Evolutionary conservation across 345 rosid species (phyloP).

Genomic region (Stellera chamaejasme): DNA sequence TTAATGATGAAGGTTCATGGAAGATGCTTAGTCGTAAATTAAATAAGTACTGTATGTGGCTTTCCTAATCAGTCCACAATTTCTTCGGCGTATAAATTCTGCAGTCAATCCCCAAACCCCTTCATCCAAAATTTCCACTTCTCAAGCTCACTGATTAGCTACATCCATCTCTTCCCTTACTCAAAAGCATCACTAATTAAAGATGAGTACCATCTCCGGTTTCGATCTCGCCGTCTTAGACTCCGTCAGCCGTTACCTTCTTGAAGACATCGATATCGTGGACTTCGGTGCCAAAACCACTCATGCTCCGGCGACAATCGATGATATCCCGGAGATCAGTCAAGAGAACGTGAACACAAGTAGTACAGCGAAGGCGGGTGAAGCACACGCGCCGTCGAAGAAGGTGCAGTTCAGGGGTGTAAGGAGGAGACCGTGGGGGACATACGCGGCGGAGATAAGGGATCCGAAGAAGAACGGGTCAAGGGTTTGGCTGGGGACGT

Average conservation of each 20-base stretch:
- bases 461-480: slow-evolving; percentile 60
- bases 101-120: too few relatives aligned
- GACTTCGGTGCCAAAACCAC: slow-evolving; percentile 1
- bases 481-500: slow-evolving; percentile 65
- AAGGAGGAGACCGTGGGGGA: slow-evolving; percentile 64
- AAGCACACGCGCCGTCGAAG: not conserved
- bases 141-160: too few relatives aligned
- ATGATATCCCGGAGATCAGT: not conserved
- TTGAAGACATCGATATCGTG: slow-evolving; percentile 15
- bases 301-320: not conserved
- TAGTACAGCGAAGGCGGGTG: not conserved
- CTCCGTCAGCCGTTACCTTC: slow-evolving; percentile 20
- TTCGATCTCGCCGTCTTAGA: slow-evolving; percentile 19
- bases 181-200: too few relatives aligned
- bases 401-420: slow-evolving; percentile 17
- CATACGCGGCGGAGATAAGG: slow-evolving; percentile 61
- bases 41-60: too few relatives aligned
- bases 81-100: too few relatives aligned
- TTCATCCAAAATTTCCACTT: too few relatives aligned
- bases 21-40: too few relatives aligned
- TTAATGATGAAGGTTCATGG: too few relatives aligned
- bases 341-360: not conserved
- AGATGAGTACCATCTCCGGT: not conserved
- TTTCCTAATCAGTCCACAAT: too few relatives aligned
- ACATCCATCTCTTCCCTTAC: too few relatives aligned